Percentiles rank a stretch among this genome's conserved stretches.
Conservation (phyloP, 108 stramenopile genomes). For the Fragilaria radians region DNA sequence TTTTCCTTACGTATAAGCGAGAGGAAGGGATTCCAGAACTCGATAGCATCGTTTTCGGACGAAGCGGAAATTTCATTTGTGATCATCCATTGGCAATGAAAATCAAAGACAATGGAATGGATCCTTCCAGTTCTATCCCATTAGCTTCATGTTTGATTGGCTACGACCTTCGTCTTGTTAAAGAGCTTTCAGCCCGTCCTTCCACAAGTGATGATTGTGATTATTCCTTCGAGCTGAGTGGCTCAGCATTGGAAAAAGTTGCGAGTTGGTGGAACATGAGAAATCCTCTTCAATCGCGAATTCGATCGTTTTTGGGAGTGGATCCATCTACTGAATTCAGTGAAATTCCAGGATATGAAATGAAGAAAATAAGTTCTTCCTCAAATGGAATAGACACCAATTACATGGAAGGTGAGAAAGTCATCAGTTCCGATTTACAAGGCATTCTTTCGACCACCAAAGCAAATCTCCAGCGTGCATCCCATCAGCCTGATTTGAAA, state of each 20-base stretch:
- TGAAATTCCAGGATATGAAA: conserved; percentile 16
- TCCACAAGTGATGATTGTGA: conserved; percentile 41
- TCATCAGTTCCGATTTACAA: conserved; percentile 7
- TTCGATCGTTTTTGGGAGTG: conserved; percentile 62
- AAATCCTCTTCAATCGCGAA: conserved; percentile 61
- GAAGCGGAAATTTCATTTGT: conserved; percentile 43
- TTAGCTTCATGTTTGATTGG: conserved; percentile 59
- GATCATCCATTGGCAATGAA: conserved; percentile 70
- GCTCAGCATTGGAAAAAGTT: conserved; percentile 47
- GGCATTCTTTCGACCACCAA: conserved; percentile 1
- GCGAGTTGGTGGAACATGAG: conserved; percentile 70
- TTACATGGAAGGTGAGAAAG: conserved; percentile 46
- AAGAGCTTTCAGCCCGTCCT: conserved; percentile 57
- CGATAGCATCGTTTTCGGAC: conserved; percentile 70
- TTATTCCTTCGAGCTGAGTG: conserved; percentile 51
- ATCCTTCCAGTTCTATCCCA: conserved; percentile 15
- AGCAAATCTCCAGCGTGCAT: conserved; percentile 24
- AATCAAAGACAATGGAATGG: conserved; percentile 37
- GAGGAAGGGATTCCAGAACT: conserved; percentile 67
- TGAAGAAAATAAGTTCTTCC: conserved; percentile 10
- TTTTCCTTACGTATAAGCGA: conserved; percentile 60
- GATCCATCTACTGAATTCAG: conserved; percentile 50
- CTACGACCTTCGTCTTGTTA: conserved; percentile 72
- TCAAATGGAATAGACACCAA: conserved; percentile 16
- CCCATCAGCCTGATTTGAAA: conserved; percentile 67